phyloP scores from a whole-genome alignment of 192 early-diverging fungal genomes.

The Coemansia sp. region DNA sequence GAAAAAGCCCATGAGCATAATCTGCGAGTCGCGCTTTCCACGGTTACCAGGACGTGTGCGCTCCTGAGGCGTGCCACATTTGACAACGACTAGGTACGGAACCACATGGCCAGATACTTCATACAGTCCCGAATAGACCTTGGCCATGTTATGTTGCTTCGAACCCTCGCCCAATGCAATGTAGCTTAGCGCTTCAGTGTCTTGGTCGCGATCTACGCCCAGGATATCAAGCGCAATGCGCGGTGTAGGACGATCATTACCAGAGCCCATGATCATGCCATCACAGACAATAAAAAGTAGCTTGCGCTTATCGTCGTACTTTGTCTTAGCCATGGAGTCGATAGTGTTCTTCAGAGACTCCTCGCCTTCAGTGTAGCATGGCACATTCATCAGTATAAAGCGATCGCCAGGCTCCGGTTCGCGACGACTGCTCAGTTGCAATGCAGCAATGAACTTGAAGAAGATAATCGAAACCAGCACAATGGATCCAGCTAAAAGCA shows the following conservation, averaged over 20 bases:
- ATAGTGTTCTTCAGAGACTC: constrained; percentile 87
- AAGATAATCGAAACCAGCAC: constrained; percentile 80
- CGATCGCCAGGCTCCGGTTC: constrained; percentile 85
- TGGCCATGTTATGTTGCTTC: constrained; percentile 92
- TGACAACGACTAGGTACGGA: constrained; percentile 90
- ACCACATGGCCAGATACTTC: constrained; percentile 86
- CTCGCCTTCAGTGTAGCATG: constrained; percentile 97
- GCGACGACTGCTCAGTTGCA: constrained; percentile 75
- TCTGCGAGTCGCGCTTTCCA: constrained; percentile 98
- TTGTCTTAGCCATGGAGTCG: constrained; percentile 82
- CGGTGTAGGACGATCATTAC: constrained; percentile 95
- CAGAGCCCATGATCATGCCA: constrained; percentile 93
- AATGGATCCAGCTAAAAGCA: constrained; percentile 74
- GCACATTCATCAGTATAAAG: constrained; percentile 90
- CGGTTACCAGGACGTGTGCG: constrained; percentile 86
- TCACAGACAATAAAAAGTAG: constrained; percentile 92
- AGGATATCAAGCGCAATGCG: constrained; percentile 94
- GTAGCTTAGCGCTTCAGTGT: constrained; percentile 83
- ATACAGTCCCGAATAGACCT: constrained; percentile 95
- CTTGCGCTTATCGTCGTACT: constrained; percentile 97
- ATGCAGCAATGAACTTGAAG: constrained; percentile 91
- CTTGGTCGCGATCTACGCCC: constrained; percentile 81
- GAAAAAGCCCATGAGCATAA: constrained; percentile 95
- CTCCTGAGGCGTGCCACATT: constrained; percentile 84
- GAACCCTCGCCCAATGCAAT: constrained; percentile 81